A percentile compares a stretch with the other conserved stretches of the same genome.
Conservation (phyloP, 2,329 filamentous ascomycete genomes). For the Ceratocystis colombiana region DNA sequence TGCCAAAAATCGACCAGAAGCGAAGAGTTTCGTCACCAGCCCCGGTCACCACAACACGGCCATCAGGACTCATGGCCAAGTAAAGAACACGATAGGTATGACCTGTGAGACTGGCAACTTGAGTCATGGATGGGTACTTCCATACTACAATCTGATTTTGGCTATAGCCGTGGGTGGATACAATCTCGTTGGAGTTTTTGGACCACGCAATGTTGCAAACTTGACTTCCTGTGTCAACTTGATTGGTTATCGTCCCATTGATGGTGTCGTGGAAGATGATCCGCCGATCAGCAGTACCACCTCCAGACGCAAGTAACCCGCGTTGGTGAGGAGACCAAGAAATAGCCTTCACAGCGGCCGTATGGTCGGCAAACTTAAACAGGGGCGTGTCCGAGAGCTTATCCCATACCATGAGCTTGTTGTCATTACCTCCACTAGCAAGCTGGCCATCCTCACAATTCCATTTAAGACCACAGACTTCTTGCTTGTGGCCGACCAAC, state of each 20-base stretch:
- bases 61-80: constrained; percentile 93
- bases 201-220: constrained; percentile 98
- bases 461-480: constrained; percentile 94
- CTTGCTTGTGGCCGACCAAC: constrained; percentile 90
- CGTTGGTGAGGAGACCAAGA: constrained; percentile 96
- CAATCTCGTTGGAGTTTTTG: constrained; percentile 94
- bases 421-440: constrained; percentile 93
- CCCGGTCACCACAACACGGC: constrained; percentile 84
- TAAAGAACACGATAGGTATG: constrained; percentile 96
- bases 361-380: constrained; percentile 91
- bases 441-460: constrained; percentile 93
- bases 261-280: constrained; percentile 98
- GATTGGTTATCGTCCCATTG: constrained; percentile 68
- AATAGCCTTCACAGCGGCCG: constrained; percentile 92
- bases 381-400: constrained; percentile 84
- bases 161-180: constrained; percentile 91
- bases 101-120: constrained; percentile 87
- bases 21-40: constrained; percentile 91
- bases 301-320: constrained; percentile 85
- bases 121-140: constrained; percentile 98
- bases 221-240: constrained; percentile 92
- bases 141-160: constrained; percentile 99
- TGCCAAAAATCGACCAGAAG: constrained; percentile 95
- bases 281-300: constrained; percentile 86
- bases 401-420: constrained; percentile 98